A percentile compares a stretch with the other conserved stretches of the same genome.
Conservation (phyloP, 495 filamentous ascomycete species). For the Penicillium flavigenum region DNA sequence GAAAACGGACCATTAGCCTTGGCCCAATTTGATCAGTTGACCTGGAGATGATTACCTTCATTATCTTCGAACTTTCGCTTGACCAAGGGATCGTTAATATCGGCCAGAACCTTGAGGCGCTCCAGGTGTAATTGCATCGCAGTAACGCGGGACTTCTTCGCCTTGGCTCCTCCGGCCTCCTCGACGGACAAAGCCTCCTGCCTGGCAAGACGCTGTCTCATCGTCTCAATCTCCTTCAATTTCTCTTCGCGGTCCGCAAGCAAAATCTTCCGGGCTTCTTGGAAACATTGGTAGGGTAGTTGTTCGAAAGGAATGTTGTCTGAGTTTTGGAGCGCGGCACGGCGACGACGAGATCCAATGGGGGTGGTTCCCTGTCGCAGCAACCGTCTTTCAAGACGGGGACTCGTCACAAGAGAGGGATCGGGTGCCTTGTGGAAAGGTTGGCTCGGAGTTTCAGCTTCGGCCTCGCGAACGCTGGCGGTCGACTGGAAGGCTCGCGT, state of each 20-base stretch:
- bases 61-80: conserved; percentile 97
- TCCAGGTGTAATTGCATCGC: conserved; percentile 75
- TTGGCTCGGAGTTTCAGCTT: conserved; percentile 35
- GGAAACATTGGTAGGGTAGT: conserved; percentile 94
- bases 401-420: conserved; percentile 51
- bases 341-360: conserved; percentile 79
- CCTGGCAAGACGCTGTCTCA: conserved; percentile 57
- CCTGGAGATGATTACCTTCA: conserved; percentile 56
- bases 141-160: conserved; percentile 63
- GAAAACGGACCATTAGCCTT: conserved; percentile 13
- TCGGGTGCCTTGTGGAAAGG: conserved; percentile 45
- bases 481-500: conserved; percentile 43
- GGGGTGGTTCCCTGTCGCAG: conserved; percentile 58
- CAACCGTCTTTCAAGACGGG: conserved; percentile 59
- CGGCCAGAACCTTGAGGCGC: conserved; percentile 79
- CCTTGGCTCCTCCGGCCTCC: conserved; percentile 57
- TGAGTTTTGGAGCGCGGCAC: conserved; percentile 68
- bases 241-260: conserved; percentile 80
- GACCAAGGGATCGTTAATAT: conserved; percentile 93
- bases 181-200: conserved; percentile 59
- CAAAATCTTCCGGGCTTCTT: conserved; percentile 86
- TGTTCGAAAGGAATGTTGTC: conserved; percentile 82
- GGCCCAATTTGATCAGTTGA: background rate
- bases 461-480: conserved; percentile 38
- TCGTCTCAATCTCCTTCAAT: conserved; percentile 59